Evolutionary conservation across 352 stramenopile species (phyloP).

Genomic region (Phytophthora citricola): DNA sequence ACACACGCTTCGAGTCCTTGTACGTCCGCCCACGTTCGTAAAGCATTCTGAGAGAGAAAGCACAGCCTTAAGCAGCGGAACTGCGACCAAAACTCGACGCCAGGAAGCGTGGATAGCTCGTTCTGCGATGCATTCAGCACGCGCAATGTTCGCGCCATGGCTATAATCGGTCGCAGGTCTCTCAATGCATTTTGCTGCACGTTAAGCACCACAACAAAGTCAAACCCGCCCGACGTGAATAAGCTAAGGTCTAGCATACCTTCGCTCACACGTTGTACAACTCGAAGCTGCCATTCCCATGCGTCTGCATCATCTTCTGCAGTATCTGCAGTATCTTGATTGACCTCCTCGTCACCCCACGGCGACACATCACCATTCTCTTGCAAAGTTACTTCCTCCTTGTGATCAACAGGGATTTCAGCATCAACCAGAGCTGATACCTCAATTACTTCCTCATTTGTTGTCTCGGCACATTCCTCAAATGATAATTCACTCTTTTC

Average conservation of each 20-base stretch:
- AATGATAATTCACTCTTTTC: background rate
- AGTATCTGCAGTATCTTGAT: constrained; percentile 3
- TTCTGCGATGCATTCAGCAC: constrained; percentile 74
- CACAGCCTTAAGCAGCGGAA: constrained; percentile 59
- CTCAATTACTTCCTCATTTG: background rate
- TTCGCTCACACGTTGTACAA: constrained; percentile 65
- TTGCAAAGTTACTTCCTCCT: constrained; percentile 4
- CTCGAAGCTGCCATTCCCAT: constrained; percentile 52
- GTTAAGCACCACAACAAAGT: constrained; percentile 66
- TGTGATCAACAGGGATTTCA: background rate
- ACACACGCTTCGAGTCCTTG: constrained; percentile 52
- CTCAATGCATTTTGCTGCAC: constrained; percentile 66
- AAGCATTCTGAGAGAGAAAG: constrained; percentile 65
- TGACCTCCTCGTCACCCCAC: constrained; percentile 19
- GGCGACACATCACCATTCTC: constrained; percentile 6
- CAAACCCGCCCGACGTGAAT: constrained; percentile 49
- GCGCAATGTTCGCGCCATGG: constrained; percentile 47
- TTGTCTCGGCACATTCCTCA: background rate
- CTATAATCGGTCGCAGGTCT: constrained; percentile 60
- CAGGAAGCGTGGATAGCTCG: constrained; percentile 51
- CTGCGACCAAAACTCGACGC: constrained; percentile 52
- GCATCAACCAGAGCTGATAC: background rate
- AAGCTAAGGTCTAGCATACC: constrained; percentile 35
- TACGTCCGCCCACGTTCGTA: constrained; percentile 60
- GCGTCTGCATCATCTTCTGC: constrained; percentile 20